Conservation (phyloP, 2,329 filamentous ascomycete genomes). For the Penicillium thymicola region DNA sequence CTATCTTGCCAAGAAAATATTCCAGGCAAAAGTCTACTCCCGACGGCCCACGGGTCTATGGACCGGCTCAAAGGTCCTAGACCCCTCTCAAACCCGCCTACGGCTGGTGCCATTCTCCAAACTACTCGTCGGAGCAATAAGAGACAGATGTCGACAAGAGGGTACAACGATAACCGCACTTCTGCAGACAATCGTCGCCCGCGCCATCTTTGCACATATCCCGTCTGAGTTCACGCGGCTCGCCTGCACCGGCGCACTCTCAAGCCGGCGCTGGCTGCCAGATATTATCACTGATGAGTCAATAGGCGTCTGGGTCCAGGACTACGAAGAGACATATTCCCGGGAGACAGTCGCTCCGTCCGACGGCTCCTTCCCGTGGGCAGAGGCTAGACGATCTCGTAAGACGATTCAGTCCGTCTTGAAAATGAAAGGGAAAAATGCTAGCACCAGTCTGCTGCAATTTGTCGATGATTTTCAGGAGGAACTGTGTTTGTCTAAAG, state of each 20-base stretch:
- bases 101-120: slow-evolving; percentile 34
- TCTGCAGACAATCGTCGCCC: slow-evolving; percentile 40
- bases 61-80: slow-evolving; percentile 32
- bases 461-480: slow-evolving; percentile 40
- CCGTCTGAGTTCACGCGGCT: slow-evolving; percentile 31
- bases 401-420: slow-evolving; percentile 30
- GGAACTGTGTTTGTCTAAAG: slow-evolving; percentile 34
- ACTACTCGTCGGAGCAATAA: slow-evolving; percentile 28
- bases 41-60: slow-evolving; percentile 32
- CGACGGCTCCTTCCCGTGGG: slow-evolving; percentile 31
- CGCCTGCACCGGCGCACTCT: slow-evolving; percentile 36
- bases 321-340: slow-evolving; percentile 30
- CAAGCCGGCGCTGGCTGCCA: slow-evolving; percentile 38
- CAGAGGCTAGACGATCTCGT: slow-evolving; percentile 31
- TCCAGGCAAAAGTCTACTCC: slow-evolving; percentile 33
- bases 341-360: slow-evolving; percentile 17
- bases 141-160: slow-evolving; percentile 35
- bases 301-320: slow-evolving; percentile 40
- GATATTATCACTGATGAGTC: slow-evolving; percentile 34
- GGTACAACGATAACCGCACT: slow-evolving; percentile 42
- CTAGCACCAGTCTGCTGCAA: slow-evolving; percentile 38
- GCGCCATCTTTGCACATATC: slow-evolving; percentile 36
- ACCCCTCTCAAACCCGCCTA: slow-evolving; percentile 25
- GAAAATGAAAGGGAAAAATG: slow-evolving; percentile 31
- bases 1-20: slow-evolving; percentile 34